Evolutionary conservation across 441 rosid species (phyloP), one percentile per base, ranked within the genome.

Genomic region (Populus tomentosa): DNA sequence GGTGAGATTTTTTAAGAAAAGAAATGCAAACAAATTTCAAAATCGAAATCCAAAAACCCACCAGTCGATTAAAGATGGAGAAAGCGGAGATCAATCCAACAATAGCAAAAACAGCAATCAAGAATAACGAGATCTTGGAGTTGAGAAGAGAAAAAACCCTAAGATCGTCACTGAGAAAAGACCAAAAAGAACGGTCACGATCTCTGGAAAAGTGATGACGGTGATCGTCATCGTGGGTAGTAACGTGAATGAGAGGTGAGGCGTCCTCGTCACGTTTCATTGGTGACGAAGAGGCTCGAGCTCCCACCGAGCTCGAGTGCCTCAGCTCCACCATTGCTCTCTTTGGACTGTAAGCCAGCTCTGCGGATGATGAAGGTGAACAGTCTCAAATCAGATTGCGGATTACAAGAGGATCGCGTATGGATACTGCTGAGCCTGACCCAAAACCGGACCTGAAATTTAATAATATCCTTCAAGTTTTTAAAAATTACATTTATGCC

Each of bases 251-350:
- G 56, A 91, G 96, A 75, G 98, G 98, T 9, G 98, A 90, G 1
- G 93, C n/a, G 56, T 90, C 94, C 24, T 88, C 98, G 67, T 96
- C 98, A 75, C 96, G 97, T 83, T 89, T 90, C 88, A 85, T 81
- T 10, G 99, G 99, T 42, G 99, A 96, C 61, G 94, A 87, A 62
- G 92, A 74, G 82, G 91, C 84, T 77, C 98, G 90, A 88, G 90
- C 85, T 21, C 98, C 99, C 74, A 87, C 79, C 79, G 97, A 94
- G 86, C 91, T 88, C 83, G 98, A 90, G 89, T 96, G 96, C 84
- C 99, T 85, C 61, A 91, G 91, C 98, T 96, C 99, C 59, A 88
- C 99, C 95, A 89, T 85, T 64, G 88, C 94, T 74, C 92, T 86
- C 85, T 91, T 92, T 46, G 97, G 98, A 83, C 97, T 95, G 83